Evolutionary conservation across 1,284 basidiomycete species (phyloP).

Genomic region (Microstroma glucosiphilum): DNA sequence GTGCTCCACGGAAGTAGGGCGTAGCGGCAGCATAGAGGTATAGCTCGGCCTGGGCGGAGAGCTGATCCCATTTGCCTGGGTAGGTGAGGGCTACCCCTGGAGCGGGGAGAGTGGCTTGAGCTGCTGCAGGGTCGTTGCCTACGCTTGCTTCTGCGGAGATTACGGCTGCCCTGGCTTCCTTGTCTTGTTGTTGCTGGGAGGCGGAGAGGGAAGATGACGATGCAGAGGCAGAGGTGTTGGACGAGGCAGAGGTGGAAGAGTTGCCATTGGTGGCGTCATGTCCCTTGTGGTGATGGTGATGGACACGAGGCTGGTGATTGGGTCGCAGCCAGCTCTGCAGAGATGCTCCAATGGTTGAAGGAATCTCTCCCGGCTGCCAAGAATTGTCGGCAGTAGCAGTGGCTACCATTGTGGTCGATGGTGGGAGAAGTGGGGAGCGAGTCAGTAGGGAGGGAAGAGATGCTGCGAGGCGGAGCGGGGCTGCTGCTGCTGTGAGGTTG

Average conservation of each 20-base stretch:
- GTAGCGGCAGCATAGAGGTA: slow-evolving; percentile 16
- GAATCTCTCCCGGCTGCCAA: slow-evolving; percentile 1
- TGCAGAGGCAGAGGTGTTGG: not conserved
- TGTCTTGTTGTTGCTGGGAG: not conserved
- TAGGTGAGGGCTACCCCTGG: not conserved
- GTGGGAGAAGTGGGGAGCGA: no score
- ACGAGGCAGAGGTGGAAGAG: not conserved
- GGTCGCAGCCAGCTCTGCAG: slow-evolving; percentile 2
- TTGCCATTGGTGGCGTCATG: no score
- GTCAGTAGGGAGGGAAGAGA: no score
- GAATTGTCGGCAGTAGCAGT: not conserved
- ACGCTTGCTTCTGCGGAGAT: not conserved
- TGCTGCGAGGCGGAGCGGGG: no score
- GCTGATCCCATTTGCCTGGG: slow-evolving; percentile 1
- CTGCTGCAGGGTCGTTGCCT: not conserved
- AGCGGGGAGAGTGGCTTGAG: not conserved
- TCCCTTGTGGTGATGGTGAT: not conserved
- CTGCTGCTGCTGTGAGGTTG: no score
- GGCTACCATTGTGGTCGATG: no score
- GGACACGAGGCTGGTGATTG: not conserved
- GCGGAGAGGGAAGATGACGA: not conserved
- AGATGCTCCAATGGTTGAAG: not conserved
- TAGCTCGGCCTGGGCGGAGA: slow-evolving; percentile 17
- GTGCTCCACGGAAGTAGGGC: slow-evolving; percentile 18
- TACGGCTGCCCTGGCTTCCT: not conserved